Evolutionary conservation across 129 eudicot genomes (phyloP), one percentile per base, ranked within the genome.

Genomic region (Ambrosia artemisiifolia): DNA sequence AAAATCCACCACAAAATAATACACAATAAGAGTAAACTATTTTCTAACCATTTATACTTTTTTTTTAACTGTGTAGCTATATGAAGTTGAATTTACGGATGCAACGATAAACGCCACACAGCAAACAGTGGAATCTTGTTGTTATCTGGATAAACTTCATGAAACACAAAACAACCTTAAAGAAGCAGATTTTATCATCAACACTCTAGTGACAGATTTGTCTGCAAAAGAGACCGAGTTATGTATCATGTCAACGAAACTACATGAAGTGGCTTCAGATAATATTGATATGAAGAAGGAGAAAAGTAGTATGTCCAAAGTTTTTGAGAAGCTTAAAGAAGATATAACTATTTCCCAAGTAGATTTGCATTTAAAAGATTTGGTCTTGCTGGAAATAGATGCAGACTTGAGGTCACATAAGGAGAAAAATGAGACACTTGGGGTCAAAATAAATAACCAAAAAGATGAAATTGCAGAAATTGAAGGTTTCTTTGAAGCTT

Each of bases 121-220:
- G 70, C 84, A 87, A 65, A 55, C 83, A 50, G 83, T 86, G 19
- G 97, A 91, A 65, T 86, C 88, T 59, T 82, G 82, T 43, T 84
- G 97, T 43, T 33, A 85, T 65, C 83, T 91, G 30, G 86, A 82
- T 38, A 88, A 85, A 78, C 80, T 85, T 71, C 74, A 67, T 65
- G 97, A 91, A 78, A 85, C 81, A 30, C 97, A 85, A 70, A 82
- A 76, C 24, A 83, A 80, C 46, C 62, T 83, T 72, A 65, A 75
- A 38, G 89, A 90, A 63, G 95, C 97, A 47, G 95, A 86, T 69
- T 78, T 69, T n/a, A 84, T 84, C 84, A 73, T 91, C 80, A 86
- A 83, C 50, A 86, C 84, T 69, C 60, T 87, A 76, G 72, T 78
- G 85, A 83, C 79, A 32, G 91, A 88, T 36, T 87, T 85, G 76